Evolutionary conservation across 1,284 basidiomycete genomes (phyloP).

Genomic region (Irpex lacteus): DNA sequence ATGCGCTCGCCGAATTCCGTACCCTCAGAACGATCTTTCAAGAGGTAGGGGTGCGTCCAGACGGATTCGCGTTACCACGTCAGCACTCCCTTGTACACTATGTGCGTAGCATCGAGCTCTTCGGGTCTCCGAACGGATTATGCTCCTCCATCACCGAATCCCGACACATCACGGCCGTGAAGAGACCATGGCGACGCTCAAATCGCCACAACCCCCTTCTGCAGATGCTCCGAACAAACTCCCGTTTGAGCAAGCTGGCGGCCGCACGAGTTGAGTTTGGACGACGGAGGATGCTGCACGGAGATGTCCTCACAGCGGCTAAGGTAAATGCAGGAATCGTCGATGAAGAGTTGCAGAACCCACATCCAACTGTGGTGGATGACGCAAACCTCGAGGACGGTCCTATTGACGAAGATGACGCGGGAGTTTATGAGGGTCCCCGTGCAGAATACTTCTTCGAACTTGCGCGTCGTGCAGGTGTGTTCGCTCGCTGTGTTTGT

Average conservation of each 20-base stretch:
- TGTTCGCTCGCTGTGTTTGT: not conserved
- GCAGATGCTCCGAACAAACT: conserved; percentile 33
- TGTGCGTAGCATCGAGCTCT: conserved; percentile 11
- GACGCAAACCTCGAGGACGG: not conserved
- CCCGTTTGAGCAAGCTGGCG: conserved; percentile 27
- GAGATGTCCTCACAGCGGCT: not conserved
- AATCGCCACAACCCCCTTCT: conserved; percentile 26
- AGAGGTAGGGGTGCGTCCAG: not conserved
- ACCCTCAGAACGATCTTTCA: not conserved
- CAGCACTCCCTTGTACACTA: conserved; percentile 26
- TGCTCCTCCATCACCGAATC: conserved; percentile 25
- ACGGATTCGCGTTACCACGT: conserved; percentile 20
- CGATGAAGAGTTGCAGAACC: not conserved
- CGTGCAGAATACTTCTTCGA: not conserved
- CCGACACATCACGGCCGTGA: conserved; percentile 32
- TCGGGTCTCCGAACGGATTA: conserved; percentile 22
- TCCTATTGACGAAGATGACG: not conserved
- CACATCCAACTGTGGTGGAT: too few relatives aligned
- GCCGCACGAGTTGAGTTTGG: conserved; percentile 22
- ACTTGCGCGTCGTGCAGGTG: not conserved
- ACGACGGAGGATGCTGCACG: conserved; percentile 20
- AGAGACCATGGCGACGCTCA: conserved; percentile 32
- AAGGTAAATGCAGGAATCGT: not conserved
- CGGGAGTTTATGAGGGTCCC: not conserved
- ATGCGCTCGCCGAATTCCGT: too few relatives aligned